Evolutionary conservation across 495 filamentous ascomycete species (phyloP).

Genomic region (Xylaria longipes): DNA sequence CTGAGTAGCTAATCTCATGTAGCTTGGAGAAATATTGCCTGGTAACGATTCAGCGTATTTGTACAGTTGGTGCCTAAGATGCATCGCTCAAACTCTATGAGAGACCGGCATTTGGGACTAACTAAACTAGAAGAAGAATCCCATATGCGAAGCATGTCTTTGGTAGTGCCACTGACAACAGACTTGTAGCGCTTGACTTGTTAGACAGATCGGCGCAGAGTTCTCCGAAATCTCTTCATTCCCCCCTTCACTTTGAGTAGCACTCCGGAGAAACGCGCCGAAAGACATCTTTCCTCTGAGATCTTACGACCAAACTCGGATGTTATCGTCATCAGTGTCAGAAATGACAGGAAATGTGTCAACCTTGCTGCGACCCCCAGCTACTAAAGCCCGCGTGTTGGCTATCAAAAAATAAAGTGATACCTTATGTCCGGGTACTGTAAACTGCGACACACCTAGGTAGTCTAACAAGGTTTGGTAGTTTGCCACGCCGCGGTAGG

Average conservation of each 20-base stretch:
- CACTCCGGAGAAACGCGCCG: neutral
- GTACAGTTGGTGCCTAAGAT: neutral
- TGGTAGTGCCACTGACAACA: neutral
- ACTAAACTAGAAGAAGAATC: conserved; percentile 5
- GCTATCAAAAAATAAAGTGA: neutral
- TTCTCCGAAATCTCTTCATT: neutral
- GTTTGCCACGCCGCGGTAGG: neutral
- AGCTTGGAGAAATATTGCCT: neutral
- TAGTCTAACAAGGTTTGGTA: neutral
- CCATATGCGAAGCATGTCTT: neutral
- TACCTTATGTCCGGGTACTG: neutral
- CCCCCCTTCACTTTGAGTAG: neutral
- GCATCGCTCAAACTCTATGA: conserved; percentile 12
- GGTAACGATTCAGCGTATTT: neutral
- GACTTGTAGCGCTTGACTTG: conserved; percentile 9
- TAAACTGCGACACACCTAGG: conserved; percentile 1
- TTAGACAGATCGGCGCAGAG: conserved; percentile 4
- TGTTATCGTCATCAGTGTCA: neutral
- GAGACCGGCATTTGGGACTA: neutral
- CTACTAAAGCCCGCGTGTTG: neutral
- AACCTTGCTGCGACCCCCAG: neutral
- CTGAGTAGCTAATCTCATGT: conserved; percentile 5
- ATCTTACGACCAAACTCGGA: neutral
- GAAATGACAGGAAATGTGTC: neutral
- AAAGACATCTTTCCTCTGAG: neutral